Evolutionary conservation across 352 stramenopile genomes (phyloP), one percentile per base, ranked within the genome.

Genomic region (Phytophthora agathidicida): DNA sequence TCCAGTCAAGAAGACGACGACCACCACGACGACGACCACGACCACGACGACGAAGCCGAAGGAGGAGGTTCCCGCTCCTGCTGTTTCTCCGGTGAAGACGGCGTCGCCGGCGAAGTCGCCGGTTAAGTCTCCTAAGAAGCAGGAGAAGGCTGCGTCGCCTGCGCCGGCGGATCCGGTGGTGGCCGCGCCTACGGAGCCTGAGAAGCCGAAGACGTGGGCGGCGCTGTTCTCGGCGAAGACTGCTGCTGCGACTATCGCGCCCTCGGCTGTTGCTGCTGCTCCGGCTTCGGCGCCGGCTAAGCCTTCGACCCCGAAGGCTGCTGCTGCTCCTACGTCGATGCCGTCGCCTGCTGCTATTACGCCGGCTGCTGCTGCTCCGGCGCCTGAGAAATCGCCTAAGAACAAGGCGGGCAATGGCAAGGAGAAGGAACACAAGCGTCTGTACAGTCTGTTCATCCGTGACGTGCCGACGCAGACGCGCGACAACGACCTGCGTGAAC

Each of bases 391-490:
- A 19, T 77, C 62, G 27, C 60, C 71, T 1, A 91, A 89, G 75
- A 83, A 83, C 60, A 79, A 77, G 59, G 24, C 71, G 17, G 60
- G 71, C 48, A 71, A 59, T 19, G 55, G 45, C 24, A 72, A 76
- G 53, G 63, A 70, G 17, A 72, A 72, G 37, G 68, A 72, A 22
- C 44, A 70, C 50, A 72, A 72, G 62, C 71, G 71, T 24, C 56
- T 75, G 22, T 70, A 68, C 57, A 95, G 86, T 52, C 43, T 96
- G 24, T 94, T 86, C 61, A 90, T 96, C 54, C 77, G 78, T 20
- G 81, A 96, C 27, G 66, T 96, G 47, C 86, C 86, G 22, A 19
- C 75, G 28, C 70, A 91, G 65, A 80, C 83, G 30, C 89, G 88
- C 64, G 83, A 94, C 5, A 70, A 47, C 28, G 86, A 96, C 30